These are phyloP conservation scores for Fragaria iinumae DNA, from an alignment of 306 rosid species.

Conservation along the genomic window DNA sequence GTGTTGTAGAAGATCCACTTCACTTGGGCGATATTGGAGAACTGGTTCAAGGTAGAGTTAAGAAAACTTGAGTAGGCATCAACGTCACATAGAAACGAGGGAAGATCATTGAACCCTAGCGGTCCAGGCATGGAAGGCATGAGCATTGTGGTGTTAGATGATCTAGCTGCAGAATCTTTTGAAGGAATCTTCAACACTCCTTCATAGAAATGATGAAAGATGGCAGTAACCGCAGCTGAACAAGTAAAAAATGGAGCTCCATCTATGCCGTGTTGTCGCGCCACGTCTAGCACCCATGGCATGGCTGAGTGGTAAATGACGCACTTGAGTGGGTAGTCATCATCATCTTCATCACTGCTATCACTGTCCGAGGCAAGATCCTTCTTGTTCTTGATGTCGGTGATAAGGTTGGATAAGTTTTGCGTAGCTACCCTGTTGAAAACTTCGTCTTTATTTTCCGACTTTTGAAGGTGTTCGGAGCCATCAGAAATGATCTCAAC, in stretches of 20 bases:
- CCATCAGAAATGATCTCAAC: slow-evolving; percentile 13
- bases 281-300: slow-evolving; percentile 30
- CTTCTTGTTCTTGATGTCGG: neutral
- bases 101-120: slow-evolving; percentile 23
- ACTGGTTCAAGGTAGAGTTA: neutral
- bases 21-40: slow-evolving; percentile 9
- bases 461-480: neutral
- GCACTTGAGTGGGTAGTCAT: slow-evolving; percentile 18
- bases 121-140: slow-evolving; percentile 14
- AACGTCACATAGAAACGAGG: slow-evolving; percentile 18
- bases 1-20: slow-evolving; percentile 29
- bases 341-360: neutral
- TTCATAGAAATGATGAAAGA: slow-evolving; percentile 9
- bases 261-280: slow-evolving; percentile 9
- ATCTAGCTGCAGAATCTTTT: neutral
- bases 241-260: slow-evolving; percentile 34
- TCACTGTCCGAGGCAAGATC: neutral
- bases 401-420: neutral
- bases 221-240: slow-evolving; percentile 24
- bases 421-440: neutral
- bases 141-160: neutral
- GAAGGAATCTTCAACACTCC: slow-evolving; percentile 15
- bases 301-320: slow-evolving; percentile 29
- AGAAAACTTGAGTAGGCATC: neutral
- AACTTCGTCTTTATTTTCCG: neutral